Conservation (phyloP, 306 rosid genomes). For the Senna siamea region DNA sequence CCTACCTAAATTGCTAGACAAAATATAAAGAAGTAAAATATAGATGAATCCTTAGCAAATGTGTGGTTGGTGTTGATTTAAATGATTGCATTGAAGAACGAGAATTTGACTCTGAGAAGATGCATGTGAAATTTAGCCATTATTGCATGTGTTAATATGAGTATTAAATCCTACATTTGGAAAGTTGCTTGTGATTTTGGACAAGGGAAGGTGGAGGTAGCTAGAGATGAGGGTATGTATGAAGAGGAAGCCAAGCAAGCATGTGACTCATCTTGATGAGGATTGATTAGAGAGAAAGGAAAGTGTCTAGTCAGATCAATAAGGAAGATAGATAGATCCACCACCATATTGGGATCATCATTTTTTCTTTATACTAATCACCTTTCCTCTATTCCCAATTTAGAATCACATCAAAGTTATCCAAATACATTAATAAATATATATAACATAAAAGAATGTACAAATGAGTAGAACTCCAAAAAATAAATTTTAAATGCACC, state of each 20-base stretch:
- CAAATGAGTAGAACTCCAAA: too few relatives aligned
- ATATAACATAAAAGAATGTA: too few relatives aligned
- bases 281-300: slow-evolving; percentile 67
- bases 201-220: slow-evolving; percentile 37
- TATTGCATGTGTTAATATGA: slow-evolving; percentile 54
- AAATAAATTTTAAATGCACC: too few relatives aligned
- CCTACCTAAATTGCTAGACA: too few relatives aligned
- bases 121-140: slow-evolving; percentile 49
- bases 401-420: slow-evolving; percentile 36
- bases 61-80: slow-evolving; percentile 28
- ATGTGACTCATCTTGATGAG: slow-evolving; percentile 73
- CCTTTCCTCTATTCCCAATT: too few relatives aligned
- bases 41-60: background rate
- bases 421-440: background rate
- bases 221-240: background rate
- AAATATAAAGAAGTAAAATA: slow-evolving; percentile 7
- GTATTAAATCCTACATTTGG: slow-evolving; percentile 43
- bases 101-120: slow-evolving; percentile 44
- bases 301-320: slow-evolving; percentile 43
- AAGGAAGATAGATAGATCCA: too few relatives aligned
- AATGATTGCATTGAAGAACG: slow-evolving; percentile 48
- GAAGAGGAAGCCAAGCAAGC: slow-evolving; percentile 53
- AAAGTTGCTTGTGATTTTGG: slow-evolving; percentile 61
- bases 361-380: slow-evolving; percentile 38
- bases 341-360: slow-evolving; percentile 31